These are phyloP conservation scores for Eucalyptus polybractea DNA, from an alignment of 345 rosid species.

Conservation along the genomic window DNA sequence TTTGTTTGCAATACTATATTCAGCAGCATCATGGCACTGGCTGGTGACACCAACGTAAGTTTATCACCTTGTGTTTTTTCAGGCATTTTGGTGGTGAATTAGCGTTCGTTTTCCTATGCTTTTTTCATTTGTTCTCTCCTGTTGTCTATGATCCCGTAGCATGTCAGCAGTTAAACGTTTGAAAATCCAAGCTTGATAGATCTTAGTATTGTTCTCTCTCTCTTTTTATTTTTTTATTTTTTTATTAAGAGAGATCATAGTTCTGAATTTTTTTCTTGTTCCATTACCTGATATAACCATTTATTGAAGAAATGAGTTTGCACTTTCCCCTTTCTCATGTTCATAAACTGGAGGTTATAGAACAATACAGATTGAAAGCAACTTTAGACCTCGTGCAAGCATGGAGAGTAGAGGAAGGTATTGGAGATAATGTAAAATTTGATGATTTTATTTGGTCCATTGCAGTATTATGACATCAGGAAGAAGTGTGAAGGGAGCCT, in stretches of 20 bases:
- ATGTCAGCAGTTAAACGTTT: not conserved
- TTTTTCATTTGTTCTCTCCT: not conserved
- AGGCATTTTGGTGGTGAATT: not conserved
- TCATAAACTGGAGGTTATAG: not conserved
- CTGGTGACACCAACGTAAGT: constrained; percentile 71
- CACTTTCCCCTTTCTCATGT: not conserved
- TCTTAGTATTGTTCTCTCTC: not conserved
- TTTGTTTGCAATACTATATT: constrained; percentile 86
- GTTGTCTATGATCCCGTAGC: not conserved
- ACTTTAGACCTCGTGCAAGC: not conserved
- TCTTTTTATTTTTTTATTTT: no score
- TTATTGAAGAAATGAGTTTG: not conserved
- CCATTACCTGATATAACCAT: not conserved
- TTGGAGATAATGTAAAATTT: not conserved
- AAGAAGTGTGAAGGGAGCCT: constrained; percentile 83
- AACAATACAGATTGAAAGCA: not conserved
- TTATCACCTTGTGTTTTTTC: not conserved
- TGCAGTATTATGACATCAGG: constrained; percentile 91
- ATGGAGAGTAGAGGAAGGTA: not conserved
- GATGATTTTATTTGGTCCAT: not conserved
- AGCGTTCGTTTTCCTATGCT: not conserved
- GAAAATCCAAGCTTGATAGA: not conserved
- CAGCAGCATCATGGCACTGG: constrained; percentile 48
- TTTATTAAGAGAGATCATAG: not conserved
- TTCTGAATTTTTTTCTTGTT: not conserved